phyloP scores from a whole-genome alignment of 2,329 filamentous ascomycete genomes.

The Paracamarosporium sp. region DNA sequence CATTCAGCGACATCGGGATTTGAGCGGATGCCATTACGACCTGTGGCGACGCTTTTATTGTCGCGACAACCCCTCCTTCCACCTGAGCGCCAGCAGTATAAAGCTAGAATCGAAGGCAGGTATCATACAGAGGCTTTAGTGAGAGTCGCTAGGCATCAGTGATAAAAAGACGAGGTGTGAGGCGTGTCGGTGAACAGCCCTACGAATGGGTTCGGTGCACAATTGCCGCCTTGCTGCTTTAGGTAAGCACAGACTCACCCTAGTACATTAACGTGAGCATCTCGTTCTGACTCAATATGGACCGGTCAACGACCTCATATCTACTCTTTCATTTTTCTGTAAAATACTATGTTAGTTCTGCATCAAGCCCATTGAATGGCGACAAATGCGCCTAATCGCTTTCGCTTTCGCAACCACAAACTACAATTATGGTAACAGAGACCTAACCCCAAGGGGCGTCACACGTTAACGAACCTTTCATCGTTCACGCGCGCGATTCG shows the following conservation, averaged over 20 bases:
- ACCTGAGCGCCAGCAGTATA: conserved; percentile 25
- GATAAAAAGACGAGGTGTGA: background rate
- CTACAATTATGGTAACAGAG: too few relatives aligned
- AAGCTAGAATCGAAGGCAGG: conserved; percentile 10
- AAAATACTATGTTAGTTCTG: too few relatives aligned
- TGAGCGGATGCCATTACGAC: conserved; percentile 34
- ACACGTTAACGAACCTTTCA: too few relatives aligned
- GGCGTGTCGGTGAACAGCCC: conserved; percentile 8
- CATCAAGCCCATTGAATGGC: background rate
- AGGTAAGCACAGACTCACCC: conserved; percentile 1
- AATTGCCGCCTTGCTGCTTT: background rate
- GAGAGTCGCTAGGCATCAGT: conserved; percentile 14
- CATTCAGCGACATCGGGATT: conserved; percentile 22
- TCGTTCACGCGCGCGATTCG: background rate
- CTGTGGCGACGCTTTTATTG: conserved; percentile 15
- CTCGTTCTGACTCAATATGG: background rate
- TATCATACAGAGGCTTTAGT: conserved; percentile 22
- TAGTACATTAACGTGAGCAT: background rate
- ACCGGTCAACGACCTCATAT: background rate
- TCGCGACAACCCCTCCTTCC: conserved; percentile 25
- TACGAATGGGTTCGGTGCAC: background rate
- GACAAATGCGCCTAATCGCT: background rate
- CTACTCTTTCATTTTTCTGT: background rate
- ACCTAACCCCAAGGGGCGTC: too few relatives aligned
- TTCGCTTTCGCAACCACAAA: background rate